phyloP scores from a whole-genome alignment of 2,329 filamentous ascomycete species.

The Xylaria sp. region DNA sequence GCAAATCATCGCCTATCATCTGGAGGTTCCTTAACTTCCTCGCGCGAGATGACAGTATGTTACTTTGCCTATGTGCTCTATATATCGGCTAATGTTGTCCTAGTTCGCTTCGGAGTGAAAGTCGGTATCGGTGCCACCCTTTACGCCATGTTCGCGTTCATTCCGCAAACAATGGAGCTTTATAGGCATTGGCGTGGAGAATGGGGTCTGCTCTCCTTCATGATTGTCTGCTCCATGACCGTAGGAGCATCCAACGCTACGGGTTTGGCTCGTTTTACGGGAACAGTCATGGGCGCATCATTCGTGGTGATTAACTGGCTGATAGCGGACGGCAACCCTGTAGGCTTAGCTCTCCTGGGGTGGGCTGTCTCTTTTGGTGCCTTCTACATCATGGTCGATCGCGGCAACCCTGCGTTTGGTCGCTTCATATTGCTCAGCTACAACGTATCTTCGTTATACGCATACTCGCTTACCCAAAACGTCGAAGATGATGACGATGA shows the following conservation, averaged over 20 bases:
- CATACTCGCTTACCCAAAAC: conserved; percentile 85
- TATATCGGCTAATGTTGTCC: conserved; percentile 40
- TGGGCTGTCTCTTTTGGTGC: conserved; percentile 84
- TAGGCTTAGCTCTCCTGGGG: conserved; percentile 81
- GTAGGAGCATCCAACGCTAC: conserved; percentile 96
- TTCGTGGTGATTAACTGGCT: conserved; percentile 84
- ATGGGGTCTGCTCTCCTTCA: conserved; percentile 96
- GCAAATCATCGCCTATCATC: conserved; percentile 58
- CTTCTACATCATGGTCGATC: conserved; percentile 88
- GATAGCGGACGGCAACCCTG: conserved; percentile 76
- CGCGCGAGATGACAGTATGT: conserved; percentile 64
- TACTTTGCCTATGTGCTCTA: background rate
- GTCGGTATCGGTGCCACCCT: conserved; percentile 90
- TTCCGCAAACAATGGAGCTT: conserved; percentile 78
- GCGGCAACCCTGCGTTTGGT: conserved; percentile 87
- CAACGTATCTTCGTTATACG: conserved; percentile 93
- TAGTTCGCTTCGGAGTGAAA: conserved; percentile 83
- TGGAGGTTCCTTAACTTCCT: conserved; percentile 61
- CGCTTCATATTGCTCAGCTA: conserved; percentile 95
- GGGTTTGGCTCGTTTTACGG: conserved; percentile 84
- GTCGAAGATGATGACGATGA: conserved; percentile 88
- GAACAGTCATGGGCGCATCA: conserved; percentile 82
- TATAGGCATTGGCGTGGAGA: conserved; percentile 93
- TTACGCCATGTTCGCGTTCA: conserved; percentile 90
- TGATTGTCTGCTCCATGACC: conserved; percentile 98